Evolutionary conservation across 1,284 basidiomycete genomes (phyloP).

Genomic region (Leccinum subspadiceum): DNA sequence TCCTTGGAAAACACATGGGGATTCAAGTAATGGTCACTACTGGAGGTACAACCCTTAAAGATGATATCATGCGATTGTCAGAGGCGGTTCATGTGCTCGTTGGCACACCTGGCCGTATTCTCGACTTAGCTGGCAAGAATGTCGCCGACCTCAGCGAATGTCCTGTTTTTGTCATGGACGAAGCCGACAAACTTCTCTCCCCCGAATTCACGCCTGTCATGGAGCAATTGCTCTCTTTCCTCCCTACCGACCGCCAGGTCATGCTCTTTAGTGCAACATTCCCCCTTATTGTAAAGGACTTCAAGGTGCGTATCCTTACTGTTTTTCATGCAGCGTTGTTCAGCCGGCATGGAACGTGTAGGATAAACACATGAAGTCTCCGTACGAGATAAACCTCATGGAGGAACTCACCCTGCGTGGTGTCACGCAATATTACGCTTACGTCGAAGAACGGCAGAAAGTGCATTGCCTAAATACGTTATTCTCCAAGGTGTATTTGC

Average conservation of each 20-base stretch:
- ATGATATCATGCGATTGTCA: slow-evolving; percentile 92
- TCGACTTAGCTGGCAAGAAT: slow-evolving; percentile 92
- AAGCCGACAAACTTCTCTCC: slow-evolving; percentile 96
- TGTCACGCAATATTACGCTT: slow-evolving; percentile 99
- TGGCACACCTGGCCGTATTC: slow-evolving; percentile 94
- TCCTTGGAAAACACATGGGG: slow-evolving; percentile 92
- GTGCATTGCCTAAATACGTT: slow-evolving; percentile 98
- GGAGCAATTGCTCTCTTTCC: slow-evolving; percentile 89
- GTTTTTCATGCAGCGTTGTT: neutral
- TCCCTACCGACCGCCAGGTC: slow-evolving; percentile 89
- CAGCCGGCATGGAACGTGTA: slow-evolving; percentile 32
- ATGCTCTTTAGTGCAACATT: slow-evolving; percentile 99
- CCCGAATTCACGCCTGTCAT: slow-evolving; percentile 99
- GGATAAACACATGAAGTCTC: slow-evolving; percentile 97
- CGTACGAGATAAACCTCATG: slow-evolving; percentile 99
- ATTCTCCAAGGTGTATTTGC: slow-evolving; percentile 79
- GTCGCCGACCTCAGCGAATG: slow-evolving; percentile 95
- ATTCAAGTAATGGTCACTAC: slow-evolving; percentile 99
- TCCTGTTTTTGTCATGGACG: slow-evolving; percentile 97
- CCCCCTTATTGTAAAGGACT: slow-evolving; percentile 98
- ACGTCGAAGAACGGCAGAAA: slow-evolving; percentile 98
- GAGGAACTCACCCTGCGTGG: slow-evolving; percentile 98
- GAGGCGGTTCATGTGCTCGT: slow-evolving; percentile 95
- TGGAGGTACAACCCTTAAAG: slow-evolving; percentile 95
- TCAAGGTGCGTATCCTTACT: slow-evolving; percentile 64